phyloP scores from a whole-genome alignment of 805 yeast genomes.

The Torulaspora maleeae region DNA sequence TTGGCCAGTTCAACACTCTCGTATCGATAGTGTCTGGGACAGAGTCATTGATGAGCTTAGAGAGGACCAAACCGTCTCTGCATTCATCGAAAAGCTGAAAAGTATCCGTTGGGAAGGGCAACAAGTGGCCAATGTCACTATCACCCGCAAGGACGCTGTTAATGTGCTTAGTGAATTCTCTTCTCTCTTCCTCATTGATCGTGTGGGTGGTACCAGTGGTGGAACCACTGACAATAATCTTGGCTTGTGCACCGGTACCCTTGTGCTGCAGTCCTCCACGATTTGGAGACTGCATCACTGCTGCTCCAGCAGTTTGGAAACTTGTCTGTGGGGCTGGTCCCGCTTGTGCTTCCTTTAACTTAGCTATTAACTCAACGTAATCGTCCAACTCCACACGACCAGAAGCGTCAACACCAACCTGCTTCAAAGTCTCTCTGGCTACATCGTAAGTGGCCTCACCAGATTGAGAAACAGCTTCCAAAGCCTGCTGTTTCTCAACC shows the following conservation, averaged over 20 bases:
- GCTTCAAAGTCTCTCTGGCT: slow-evolving; percentile 88
- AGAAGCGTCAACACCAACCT: slow-evolving; percentile 89
- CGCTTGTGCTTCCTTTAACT: slow-evolving; percentile 50
- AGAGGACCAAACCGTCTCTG: slow-evolving; percentile 87
- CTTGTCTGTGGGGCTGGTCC: slow-evolving; percentile 33
- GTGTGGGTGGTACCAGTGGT: slow-evolving; percentile 94
- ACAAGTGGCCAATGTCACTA: slow-evolving; percentile 69
- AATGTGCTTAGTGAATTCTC: slow-evolving; percentile 93
- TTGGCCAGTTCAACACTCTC: slow-evolving; percentile 88
- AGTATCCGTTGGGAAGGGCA: slow-evolving; percentile 89
- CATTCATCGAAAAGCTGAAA: slow-evolving; percentile 97
- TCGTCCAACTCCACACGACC: slow-evolving; percentile 97
- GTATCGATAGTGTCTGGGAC: slow-evolving; percentile 98
- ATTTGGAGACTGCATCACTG: slow-evolving; percentile 29
- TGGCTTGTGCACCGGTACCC: slow-evolving; percentile 58
- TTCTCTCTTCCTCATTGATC: slow-evolving; percentile 93
- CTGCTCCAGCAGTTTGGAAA: slow-evolving; percentile 28
- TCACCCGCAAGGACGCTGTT: slow-evolving; percentile 90
- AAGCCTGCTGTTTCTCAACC: slow-evolving; percentile 86
- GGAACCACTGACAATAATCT: slow-evolving; percentile 78
- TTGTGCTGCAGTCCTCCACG: slow-evolving; percentile 42
- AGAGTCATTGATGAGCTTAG: slow-evolving; percentile 92
- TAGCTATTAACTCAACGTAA: slow-evolving; percentile 78
- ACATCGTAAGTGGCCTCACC: slow-evolving; percentile 87
- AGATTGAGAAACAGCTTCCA: slow-evolving; percentile 70